A percentile compares a stretch with the other conserved stretches of the same genome.
Conservation (phyloP, 2,329 filamentous ascomycete genomes). For the Colletotrichum sp. region DNA sequence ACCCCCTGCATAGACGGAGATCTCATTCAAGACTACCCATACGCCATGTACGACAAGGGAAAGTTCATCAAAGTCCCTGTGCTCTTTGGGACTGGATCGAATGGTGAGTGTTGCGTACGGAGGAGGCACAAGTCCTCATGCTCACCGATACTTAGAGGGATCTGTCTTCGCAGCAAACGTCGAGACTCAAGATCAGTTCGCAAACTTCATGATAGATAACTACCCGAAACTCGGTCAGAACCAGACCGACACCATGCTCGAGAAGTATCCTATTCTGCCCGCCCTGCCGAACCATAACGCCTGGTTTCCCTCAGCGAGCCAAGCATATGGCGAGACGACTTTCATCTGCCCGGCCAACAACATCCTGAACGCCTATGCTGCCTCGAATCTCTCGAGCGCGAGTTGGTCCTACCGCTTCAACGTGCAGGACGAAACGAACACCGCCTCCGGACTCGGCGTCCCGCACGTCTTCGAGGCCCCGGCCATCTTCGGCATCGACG, state of each 20-base stretch:
- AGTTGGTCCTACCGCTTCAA: conserved; percentile 56
- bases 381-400: conserved; percentile 20
- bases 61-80: conserved; percentile 49
- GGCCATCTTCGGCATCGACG: conserved; percentile 53
- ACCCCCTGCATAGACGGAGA: conserved; percentile 55
- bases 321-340: conserved; percentile 49
- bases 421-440: conserved; percentile 43
- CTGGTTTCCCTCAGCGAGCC: conserved; percentile 48
- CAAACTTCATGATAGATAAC: conserved; percentile 49
- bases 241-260: conserved; percentile 38
- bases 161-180: conserved; percentile 48
- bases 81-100: conserved; percentile 47
- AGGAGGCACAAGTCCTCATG: not conserved
- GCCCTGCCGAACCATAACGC: conserved; percentile 40
- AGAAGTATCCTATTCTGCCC: conserved; percentile 41
- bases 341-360: conserved; percentile 48
- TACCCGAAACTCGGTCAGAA: conserved; percentile 45
- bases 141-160: conserved; percentile 42
- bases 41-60: conserved; percentile 41
- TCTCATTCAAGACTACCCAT: conserved; percentile 46
- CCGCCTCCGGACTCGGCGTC: conserved; percentile 46
- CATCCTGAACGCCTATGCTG: conserved; percentile 38
- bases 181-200: conserved; percentile 35
- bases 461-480: conserved; percentile 52
- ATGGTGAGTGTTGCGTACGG: conserved; percentile 36